Base-by-base conservation (phyloP, 768 basidiomycete genomes). In the Favolaschia claudopus region DNA sequence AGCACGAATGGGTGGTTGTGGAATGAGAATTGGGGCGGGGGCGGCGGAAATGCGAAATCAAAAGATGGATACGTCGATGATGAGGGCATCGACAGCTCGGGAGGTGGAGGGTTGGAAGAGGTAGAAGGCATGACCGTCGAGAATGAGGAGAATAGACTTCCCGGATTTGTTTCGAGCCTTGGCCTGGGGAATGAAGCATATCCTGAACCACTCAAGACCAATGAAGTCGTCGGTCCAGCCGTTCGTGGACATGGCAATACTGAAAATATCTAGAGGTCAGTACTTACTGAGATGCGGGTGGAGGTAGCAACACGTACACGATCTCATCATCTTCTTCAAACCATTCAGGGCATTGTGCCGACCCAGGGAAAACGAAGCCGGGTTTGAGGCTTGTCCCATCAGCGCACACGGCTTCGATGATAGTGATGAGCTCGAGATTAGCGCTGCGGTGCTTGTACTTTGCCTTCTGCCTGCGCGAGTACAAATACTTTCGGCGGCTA, bases 71-170 rank as follows among this genome's bases (percentile, higher is more conserved):
- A n/a, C n/a, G n/a, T n/a, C n/a, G n/a, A n/a, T n/a, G n/a, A n/a
- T n/a, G n/a, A n/a, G n/a, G n/a, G n/a, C n/a, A n/a, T n/a, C n/a
- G n/a, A n/a, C n/a, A n/a, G n/a, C n/a, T n/a, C n/a, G n/a, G n/a
- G n/a, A n/a, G n/a, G n/a, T n/a, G n/a, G n/a, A n/a, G n/a, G n/a
- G n/a, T n/a, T n/a, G n/a, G n/a, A n/a, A n/a, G n/a, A n/a, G n/a
- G n/a, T n/a, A n/a, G n/a, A n/a, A n/a, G n/a, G n/a, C 70, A 68
- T 82, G 81, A 2, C 81, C 78, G 71, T 82, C 74, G 24, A 69
- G 72, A 24, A 80, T 75, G 20, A 83, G 75, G 0, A 82, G 55
- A 34, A 79, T 75, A 8, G 60, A 64, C 19, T 73, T 69, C 22
- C 65, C 65, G 2, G 63, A 55, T 1, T 27, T 62, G 29, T 72